Conservation (phyloP, 306 rosid species). For the Cicer cuneatum region DNA sequence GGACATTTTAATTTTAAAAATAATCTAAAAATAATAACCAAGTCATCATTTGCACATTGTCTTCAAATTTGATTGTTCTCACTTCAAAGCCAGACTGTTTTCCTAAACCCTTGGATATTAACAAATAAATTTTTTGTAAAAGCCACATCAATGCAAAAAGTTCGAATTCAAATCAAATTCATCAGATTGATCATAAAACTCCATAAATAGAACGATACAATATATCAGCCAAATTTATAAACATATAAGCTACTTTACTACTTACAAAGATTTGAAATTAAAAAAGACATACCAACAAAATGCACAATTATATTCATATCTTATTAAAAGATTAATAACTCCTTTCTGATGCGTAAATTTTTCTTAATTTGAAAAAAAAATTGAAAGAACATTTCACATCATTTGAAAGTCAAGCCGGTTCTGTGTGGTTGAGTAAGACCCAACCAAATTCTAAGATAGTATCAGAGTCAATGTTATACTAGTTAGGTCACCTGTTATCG, state of each 20-base stretch:
- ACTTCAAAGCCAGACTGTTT: constrained; percentile 7
- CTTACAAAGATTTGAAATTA: background rate
- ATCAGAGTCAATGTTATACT: background rate
- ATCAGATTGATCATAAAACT: constrained; percentile 1
- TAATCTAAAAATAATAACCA: background rate
- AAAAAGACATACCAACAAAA: constrained; percentile 15
- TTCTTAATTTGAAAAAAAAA: constrained; percentile 7
- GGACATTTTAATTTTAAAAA: constrained; percentile 15
- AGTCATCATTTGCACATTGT: constrained; percentile 2
- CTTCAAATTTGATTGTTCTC: constrained; percentile 21
- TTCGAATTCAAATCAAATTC: background rate
- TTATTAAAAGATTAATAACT: background rate
- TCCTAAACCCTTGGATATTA: constrained; percentile 1
- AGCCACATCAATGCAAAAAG: background rate
- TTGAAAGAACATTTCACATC: no score
- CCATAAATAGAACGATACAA: background rate
- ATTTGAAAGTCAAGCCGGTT: no score
- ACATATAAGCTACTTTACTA: constrained; percentile 4
- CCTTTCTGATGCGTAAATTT: constrained; percentile 4
- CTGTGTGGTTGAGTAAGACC: background rate
- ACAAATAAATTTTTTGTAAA: background rate
- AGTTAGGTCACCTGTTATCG: no score
- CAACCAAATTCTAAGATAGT: background rate
- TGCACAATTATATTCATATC: constrained; percentile 3
- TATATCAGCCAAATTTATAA: background rate